These are phyloP conservation scores for Rhipidocladum racemiflorum DNA, from an alignment of 176 grass and related monocot genomes.

Conservation along the genomic window DNA sequence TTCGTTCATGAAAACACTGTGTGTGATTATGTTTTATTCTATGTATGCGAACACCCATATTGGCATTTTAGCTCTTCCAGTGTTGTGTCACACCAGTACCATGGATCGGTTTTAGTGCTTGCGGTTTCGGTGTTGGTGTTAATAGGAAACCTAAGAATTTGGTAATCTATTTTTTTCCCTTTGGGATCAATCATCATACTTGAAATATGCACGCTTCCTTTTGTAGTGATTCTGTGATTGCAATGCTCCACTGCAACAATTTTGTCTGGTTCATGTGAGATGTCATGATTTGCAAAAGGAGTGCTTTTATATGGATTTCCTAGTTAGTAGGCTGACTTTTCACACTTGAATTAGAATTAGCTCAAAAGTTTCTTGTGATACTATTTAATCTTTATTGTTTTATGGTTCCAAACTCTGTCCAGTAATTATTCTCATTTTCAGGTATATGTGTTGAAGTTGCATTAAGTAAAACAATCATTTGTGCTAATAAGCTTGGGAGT, in stretches of 20 bases:
- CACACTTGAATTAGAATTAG: not conserved
- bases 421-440: constrained; percentile 11
- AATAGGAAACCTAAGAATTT: not conserved
- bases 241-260: not conserved
- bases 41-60: not conserved
- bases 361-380: not conserved
- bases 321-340: not conserved
- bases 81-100: not conserved
- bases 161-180: no score
- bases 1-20: not conserved
- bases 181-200: not conserved
- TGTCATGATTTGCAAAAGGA: not conserved
- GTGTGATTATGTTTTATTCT: not conserved
- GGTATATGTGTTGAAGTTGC: constrained; percentile 3
- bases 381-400: not conserved
- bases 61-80: not conserved
- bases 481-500: not conserved
- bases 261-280: not conserved
- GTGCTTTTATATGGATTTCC: not conserved
- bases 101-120: not conserved
- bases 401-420: not conserved
- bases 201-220: not conserved
- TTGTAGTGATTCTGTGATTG: not conserved
- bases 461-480: not conserved
- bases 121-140: not conserved